A percentile compares a stretch with the other conserved stretches of the same genome.
These are phyloP conservation scores for Cenococcum geophilum DNA, from an alignment of 495 filamentous ascomycete genomes.

Conservation along the genomic window DNA sequence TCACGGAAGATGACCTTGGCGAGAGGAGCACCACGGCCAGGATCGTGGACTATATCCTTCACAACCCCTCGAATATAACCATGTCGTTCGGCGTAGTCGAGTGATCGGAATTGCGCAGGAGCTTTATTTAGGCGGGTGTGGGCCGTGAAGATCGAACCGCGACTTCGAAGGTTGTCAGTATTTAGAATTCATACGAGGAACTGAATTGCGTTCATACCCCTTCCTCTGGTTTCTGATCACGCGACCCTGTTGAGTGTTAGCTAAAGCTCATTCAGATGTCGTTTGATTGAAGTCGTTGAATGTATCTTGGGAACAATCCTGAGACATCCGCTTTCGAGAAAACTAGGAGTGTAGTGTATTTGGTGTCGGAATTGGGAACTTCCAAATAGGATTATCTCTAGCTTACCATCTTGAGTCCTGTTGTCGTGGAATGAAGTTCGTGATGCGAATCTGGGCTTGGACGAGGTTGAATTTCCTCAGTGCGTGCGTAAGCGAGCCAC, in stretches of 20 bases:
- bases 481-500: too few relatives aligned
- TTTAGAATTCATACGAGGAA: not conserved
- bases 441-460: too few relatives aligned
- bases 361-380: not conserved
- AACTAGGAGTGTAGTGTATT: not conserved
- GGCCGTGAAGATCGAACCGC: slow-evolving; percentile 95
- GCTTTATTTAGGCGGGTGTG: slow-evolving; percentile 90
- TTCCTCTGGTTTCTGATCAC: slow-evolving; percentile 24
- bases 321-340: not conserved
- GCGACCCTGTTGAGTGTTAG: slow-evolving; percentile 13
- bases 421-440: too few relatives aligned
- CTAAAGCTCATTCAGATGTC: not conserved
- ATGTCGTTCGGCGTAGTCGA: slow-evolving; percentile 86
- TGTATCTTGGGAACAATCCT: not conserved
- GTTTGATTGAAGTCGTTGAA: not conserved
- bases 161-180: slow-evolving; percentile 51
- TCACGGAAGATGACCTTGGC: slow-evolving; percentile 94
- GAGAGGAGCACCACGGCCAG: slow-evolving; percentile 70
- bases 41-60: slow-evolving; percentile 99
- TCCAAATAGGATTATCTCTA: not conserved
- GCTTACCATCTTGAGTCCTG: too few relatives aligned
- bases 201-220: slow-evolving; percentile 3
- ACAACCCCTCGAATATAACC: slow-evolving; percentile 87
- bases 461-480: too few relatives aligned
- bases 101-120: slow-evolving; percentile 84